A percentile compares a stretch with the other conserved stretches of the same genome.
Conservation (phyloP, 306 rosid genomes). For the Prunus fruticosa region DNA sequence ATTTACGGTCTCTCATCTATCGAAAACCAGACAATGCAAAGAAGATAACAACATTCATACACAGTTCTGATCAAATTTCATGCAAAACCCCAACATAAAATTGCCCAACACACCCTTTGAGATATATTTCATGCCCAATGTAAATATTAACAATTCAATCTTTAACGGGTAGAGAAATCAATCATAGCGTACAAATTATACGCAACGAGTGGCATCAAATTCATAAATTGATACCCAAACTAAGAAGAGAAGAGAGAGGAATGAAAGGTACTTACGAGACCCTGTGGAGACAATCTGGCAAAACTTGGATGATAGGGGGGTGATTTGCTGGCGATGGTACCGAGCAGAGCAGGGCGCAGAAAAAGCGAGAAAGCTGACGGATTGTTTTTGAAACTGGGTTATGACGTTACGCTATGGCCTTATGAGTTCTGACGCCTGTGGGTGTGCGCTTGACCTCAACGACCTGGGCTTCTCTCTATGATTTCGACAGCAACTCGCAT, state of each 20-base stretch:
- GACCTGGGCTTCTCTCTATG: no score
- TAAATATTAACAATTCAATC: not conserved
- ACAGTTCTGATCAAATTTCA: not conserved
- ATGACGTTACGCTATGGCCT: no score
- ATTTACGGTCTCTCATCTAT: not conserved
- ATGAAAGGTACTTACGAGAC: not conserved
- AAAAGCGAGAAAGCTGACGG: no score
- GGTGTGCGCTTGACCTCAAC: no score
- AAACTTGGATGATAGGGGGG: no score
- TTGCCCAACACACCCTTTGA: not conserved
- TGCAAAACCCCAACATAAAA: not conserved
- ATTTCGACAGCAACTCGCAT: no score
- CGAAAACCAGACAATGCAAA: not conserved
- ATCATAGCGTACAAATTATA: not conserved
- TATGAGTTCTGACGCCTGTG: no score
- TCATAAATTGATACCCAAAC: not conserved
- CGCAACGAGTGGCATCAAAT: not conserved
- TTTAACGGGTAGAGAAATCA: not conserved
- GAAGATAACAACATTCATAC: not conserved
- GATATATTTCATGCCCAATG: not conserved
- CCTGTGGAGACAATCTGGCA: not conserved
- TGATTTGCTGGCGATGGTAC: not conserved
- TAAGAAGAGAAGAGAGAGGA: not conserved
- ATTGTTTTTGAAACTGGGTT: no score
- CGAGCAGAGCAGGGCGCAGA: not conserved